These are phyloP conservation scores for Pseudozyma thailandica DNA, from an alignment of 1,284 basidiomycete species.

Conservation along the genomic window DNA sequence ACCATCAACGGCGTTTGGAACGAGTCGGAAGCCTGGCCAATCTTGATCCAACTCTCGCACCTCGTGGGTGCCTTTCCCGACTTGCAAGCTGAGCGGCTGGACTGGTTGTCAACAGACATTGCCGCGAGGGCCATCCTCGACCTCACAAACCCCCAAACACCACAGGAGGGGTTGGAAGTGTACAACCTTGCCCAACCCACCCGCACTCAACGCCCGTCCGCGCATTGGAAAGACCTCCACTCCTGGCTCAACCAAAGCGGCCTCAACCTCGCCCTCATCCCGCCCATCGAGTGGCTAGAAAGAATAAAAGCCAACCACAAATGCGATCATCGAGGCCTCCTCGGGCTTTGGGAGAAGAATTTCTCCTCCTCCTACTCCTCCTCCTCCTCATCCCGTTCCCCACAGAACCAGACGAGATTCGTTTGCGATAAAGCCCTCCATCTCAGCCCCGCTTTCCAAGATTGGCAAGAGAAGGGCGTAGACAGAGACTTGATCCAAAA, in stretches of 20 bases:
- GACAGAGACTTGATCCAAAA: slow-evolving; percentile 24
- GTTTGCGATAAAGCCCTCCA: slow-evolving; percentile 14
- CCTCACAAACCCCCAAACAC: slow-evolving; percentile 62
- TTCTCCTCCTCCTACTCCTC: slow-evolving; percentile 12
- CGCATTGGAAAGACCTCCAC: slow-evolving; percentile 71
- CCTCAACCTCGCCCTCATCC: slow-evolving; percentile 79
- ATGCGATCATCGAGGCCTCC: slow-evolving; percentile 32
- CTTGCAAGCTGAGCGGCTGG: slow-evolving; percentile 66
- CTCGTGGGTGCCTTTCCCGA: slow-evolving; percentile 71
- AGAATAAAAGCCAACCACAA: slow-evolving; percentile 64
- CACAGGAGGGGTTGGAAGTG: neutral
- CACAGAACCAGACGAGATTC: slow-evolving; percentile 14
- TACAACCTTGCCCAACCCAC: slow-evolving; percentile 38
- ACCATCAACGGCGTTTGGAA: slow-evolving; percentile 74
- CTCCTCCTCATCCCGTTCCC: no score
- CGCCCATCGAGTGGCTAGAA: slow-evolving; percentile 74
- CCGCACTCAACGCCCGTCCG: neutral
- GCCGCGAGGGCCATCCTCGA: slow-evolving; percentile 73
- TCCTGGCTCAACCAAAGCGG: slow-evolving; percentile 75
- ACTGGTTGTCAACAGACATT: slow-evolving; percentile 75
- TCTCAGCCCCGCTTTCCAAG: slow-evolving; percentile 8
- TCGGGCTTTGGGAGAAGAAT: slow-evolving; percentile 33
- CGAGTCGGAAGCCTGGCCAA: slow-evolving; percentile 72
- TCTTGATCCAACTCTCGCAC: slow-evolving; percentile 70
- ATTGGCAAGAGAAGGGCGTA: slow-evolving; percentile 22